Conservation (phyloP, 2,329 filamentous ascomycete genomes). For the Microdochium nivale region DNA sequence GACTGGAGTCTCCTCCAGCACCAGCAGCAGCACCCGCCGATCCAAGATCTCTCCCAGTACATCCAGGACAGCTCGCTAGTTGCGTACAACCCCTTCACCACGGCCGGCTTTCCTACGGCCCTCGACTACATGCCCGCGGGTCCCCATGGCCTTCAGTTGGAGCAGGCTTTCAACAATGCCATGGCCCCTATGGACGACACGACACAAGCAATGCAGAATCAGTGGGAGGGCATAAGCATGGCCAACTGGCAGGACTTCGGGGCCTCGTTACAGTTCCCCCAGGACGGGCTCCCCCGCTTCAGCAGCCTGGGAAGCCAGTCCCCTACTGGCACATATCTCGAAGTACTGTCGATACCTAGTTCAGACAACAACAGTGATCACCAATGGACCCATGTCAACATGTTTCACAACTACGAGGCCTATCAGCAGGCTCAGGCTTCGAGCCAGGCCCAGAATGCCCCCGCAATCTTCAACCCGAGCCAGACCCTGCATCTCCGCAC, state of each 20-base stretch:
- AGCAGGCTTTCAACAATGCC: conserved; percentile 47
- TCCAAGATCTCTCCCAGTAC: conserved; percentile 41
- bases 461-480: conserved; percentile 81
- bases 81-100: conserved; percentile 42
- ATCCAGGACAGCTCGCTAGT: conserved; percentile 51
- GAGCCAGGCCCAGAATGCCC: conserved; percentile 33
- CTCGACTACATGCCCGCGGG: conserved; percentile 55
- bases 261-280: conserved; percentile 40
- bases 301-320: conserved; percentile 51
- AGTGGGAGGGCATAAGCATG: conserved; percentile 52
- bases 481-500: conserved; percentile 85
- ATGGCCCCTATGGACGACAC: conserved; percentile 49
- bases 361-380: conserved; percentile 72
- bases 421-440: conserved; percentile 41
- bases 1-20: conserved; percentile 55
- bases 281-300: conserved; percentile 33
- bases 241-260: conserved; percentile 77
- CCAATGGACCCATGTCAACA: conserved; percentile 69
- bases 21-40: conserved; percentile 35
- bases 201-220: conserved; percentile 44
- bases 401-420: conserved; percentile 63
- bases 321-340: conserved; percentile 71
- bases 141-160: conserved; percentile 54
- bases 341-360: conserved; percentile 73
- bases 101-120: conserved; percentile 40